Base-by-base conservation (phyloP, 164 flowering plant genomes). In the Umbellularia californica region DNA sequence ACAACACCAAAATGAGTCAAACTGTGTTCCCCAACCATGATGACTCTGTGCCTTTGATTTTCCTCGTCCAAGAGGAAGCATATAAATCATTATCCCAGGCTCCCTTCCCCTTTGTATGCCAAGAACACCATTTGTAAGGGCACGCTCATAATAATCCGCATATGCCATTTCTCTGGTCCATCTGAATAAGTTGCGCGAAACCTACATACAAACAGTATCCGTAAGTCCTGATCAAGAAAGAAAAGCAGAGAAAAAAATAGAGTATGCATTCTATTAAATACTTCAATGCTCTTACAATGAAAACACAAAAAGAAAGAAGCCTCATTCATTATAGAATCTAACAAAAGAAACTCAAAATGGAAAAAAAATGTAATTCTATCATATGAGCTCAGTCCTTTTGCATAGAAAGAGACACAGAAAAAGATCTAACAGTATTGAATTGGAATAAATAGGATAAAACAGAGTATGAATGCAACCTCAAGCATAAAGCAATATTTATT, bases 101-200 rank as follows among this genome's bases (percentile, higher is more conserved):
- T 95, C 89, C 2, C 75, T 87, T 78, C 97, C 98, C 85, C 95
- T 87, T 81, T 95, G 98, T 78, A 95, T 93, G 70, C 95, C 77
- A 17, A 95, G 82, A 25, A 95, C 92, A 50, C 99, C 99, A 81
- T 95, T 95, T 70, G 94, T 91, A 58, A 93, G 69, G 22, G 99
- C 97, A 27, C 97, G 90, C 79, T 95, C 99, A 71, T 95, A 95
- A 75, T 92, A 91, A 85, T 95, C 98, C 30, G 98, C 99, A 83
- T 95, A 95, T 65, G 87, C 83, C 66, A 87, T 77, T 74, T 91
- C 95, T 81, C 89, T 93, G 55, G 97, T 95, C 99, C 99, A 95
- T 78, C 89, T 87, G 77, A 95, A 93, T 73, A 95, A 83, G 83
- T 89, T 74, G 66, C 98, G 93, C 12, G 95, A 88, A 65, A 93